Evolutionary conservation across 2,329 filamentous ascomycete species (phyloP), one percentile per base, ranked within the genome.

Genomic region (Cladosporium sp.): DNA sequence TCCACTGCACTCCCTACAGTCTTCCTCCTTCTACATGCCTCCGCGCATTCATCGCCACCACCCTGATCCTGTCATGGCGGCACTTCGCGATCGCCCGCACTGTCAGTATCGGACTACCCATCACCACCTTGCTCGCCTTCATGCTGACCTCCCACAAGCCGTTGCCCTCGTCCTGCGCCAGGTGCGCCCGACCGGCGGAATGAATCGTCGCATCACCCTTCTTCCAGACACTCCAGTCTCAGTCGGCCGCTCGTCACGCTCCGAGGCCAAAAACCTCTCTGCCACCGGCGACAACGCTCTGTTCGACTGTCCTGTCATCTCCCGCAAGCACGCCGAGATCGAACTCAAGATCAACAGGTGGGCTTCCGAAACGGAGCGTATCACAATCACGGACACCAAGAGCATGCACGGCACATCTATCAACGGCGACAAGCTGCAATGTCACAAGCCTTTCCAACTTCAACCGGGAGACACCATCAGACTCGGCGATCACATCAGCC

Each of bases 221-320:
- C 32, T 17, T 30, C 48, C 41, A 56, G 43, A 47, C 38, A 32
- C 59, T 8, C 57, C 56, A 8, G 57, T 72, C 24, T 58, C 58
- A 18, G 67, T 76, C 55, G 73, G 73, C 29, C 72, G 73, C 19
- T 65, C 73, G 1, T 76, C 73, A 9, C 68, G 61, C 47, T 70
- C 66, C 48, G 54, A 61, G 5, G 40, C 57, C 57, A 72, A 72
- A 60, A 60, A 63, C 32, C 58, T 64, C 32, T 41, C 42, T 2
- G 53, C 62, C 2, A 29, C 47, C 7, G 5, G 42, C 8, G 51
- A 58, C 54, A 70, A 70, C 60, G 63, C 62, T 20, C 58, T 67
- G 18, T 68, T 67, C 58, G 62, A 66, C 50, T 67, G 64, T 50
- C 61, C 65, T 3, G 65, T 69, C 53, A 58, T 70, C 40, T 68